phyloP scores from a whole-genome alignment of 306 rosid genomes.

The Rosa lucieae region DNA sequence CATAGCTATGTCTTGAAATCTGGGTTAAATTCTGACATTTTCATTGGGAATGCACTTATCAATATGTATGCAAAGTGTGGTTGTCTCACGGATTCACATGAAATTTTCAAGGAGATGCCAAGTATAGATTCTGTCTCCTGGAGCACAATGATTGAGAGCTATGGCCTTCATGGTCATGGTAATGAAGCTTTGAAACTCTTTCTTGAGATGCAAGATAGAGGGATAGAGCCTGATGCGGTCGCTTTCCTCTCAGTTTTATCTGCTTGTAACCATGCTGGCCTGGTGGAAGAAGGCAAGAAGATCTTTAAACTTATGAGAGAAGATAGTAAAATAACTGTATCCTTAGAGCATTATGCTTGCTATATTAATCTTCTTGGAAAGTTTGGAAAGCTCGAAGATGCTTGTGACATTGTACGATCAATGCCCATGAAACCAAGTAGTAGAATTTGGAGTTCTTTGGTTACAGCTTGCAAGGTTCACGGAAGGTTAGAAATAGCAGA shows the following conservation, averaged over 20 bases:
- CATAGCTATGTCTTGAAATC: slow-evolving; percentile 52
- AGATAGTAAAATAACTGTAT: slow-evolving; percentile 31
- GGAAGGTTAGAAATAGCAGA: slow-evolving; percentile 56
- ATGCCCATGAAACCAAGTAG: slow-evolving; percentile 64
- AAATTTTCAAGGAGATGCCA: slow-evolving; percentile 51
- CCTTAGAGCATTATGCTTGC: slow-evolving; percentile 62
- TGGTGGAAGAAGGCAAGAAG: slow-evolving; percentile 51
- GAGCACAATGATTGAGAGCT: slow-evolving; percentile 53
- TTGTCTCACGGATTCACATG: slow-evolving; percentile 35
- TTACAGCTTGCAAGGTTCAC: slow-evolving; percentile 60
- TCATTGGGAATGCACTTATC: slow-evolving; percentile 55
- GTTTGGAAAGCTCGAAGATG: slow-evolving; percentile 63
- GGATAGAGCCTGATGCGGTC: slow-evolving; percentile 46
- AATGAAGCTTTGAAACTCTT: slow-evolving; percentile 51
- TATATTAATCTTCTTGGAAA: slow-evolving; percentile 62
- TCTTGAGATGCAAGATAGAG: slow-evolving; percentile 52
- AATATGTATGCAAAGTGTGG: slow-evolving; percentile 77
- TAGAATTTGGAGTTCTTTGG: slow-evolving; percentile 61
- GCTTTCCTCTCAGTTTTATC: slow-evolving; percentile 55
- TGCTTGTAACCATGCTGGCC: slow-evolving; percentile 72
- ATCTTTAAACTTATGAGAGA: slow-evolving; percentile 37
- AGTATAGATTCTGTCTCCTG: slow-evolving; percentile 55
- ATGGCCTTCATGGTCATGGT: slow-evolving; percentile 64
- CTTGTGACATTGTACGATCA: slow-evolving; percentile 41
- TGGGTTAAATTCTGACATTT: slow-evolving; percentile 41